Percentiles rank a stretch among this genome's conserved stretches.
Evolutionary conservation across 2,329 filamentous ascomycete species (phyloP).

Genomic region (Torrubiella hemipterigena): DNA sequence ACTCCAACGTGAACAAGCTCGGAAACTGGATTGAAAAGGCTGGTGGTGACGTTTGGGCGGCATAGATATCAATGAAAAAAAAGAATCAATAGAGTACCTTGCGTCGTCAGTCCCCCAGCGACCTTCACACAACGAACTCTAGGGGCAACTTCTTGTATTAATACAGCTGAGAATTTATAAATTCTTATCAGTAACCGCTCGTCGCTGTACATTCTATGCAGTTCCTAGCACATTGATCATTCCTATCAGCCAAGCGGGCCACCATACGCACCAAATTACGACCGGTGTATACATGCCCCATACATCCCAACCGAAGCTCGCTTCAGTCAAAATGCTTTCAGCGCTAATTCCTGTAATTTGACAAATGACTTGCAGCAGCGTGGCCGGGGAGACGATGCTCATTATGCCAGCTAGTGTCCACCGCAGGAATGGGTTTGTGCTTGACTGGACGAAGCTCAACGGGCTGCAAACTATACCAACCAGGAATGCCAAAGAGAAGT

Average conservation of each 20-base stretch:
- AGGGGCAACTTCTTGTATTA: no score
- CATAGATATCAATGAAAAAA: slow-evolving; percentile 29
- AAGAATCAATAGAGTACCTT: neutral
- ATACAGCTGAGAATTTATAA: neutral
- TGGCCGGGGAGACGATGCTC: slow-evolving; percentile 48
- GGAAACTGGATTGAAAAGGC: slow-evolving; percentile 94
- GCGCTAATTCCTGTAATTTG: slow-evolving; percentile 28
- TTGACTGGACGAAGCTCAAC: slow-evolving; percentile 58
- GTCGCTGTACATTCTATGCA: neutral
- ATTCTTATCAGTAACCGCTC: no score
- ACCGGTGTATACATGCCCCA: slow-evolving; percentile 84
- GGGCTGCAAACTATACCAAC: slow-evolving; percentile 70
- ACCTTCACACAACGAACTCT: no score
- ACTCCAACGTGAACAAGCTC: slow-evolving; percentile 86
- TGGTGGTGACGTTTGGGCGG: slow-evolving; percentile 92
- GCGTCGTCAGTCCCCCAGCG: no score
- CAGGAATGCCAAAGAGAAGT: slow-evolving; percentile 83
- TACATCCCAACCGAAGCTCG: slow-evolving; percentile 79
- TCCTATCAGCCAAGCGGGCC: slow-evolving; percentile 76
- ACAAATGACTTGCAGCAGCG: slow-evolving; percentile 38
- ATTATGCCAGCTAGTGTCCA: slow-evolving; percentile 38
- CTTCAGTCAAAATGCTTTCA: slow-evolving; percentile 51
- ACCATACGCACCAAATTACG: slow-evolving; percentile 91
- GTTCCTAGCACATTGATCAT: slow-evolving; percentile 39
- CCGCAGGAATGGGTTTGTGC: slow-evolving; percentile 23